Evolutionary conservation across 192 early-diverging fungal genomes (phyloP), one percentile per base, ranked within the genome.

Genomic region (Podochytrium sp.): DNA sequence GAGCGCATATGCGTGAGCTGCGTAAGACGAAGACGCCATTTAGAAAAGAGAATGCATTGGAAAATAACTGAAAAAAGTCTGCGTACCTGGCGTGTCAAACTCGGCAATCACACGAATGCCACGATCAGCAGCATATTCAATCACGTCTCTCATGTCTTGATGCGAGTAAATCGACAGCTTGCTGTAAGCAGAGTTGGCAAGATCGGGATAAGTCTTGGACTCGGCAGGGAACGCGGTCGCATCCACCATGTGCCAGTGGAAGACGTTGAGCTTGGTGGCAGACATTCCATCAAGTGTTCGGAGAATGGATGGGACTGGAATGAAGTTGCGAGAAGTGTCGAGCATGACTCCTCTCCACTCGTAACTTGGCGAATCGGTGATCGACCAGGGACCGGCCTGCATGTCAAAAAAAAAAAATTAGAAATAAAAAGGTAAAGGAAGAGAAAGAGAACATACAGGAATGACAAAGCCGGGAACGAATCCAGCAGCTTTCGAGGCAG

Each of bases 41-140:
- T n/a, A n/a, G n/a, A n/a, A n/a, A n/a, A n/a, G n/a, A n/a, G n/a
- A n/a, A n/a, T n/a, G n/a, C n/a, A n/a, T n/a, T n/a, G n/a, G n/a
- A n/a, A n/a, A n/a, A n/a, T n/a, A n/a, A n/a, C n/a, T n/a, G n/a
- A n/a, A n/a, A n/a, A n/a, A n/a, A n/a, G n/a, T n/a, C n/a, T n/a
- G n/a, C n/a, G n/a, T n/a, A n/a, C n/a, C 50, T 5, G 72, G 72
- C 18, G 60, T 35, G 43, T 98, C 94, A 61, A 96, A 87, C 76
- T 98, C 96, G 2, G 94, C 94, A 65, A 96, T 91, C 23, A 98
- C 80, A 23, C 96, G 87, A 55, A 96, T 88, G n/a, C 92, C 93
- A 25, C 90, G 87, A 38, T 80, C 84, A 7, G 79, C 76, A 30
- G 85, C 94, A 76, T 94, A 95, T 20, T 86, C 61, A 40, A 96